These are phyloP conservation scores for Rubia peregrina DNA, from an alignment of 305 asterid species.

Conservation along the genomic window DNA sequence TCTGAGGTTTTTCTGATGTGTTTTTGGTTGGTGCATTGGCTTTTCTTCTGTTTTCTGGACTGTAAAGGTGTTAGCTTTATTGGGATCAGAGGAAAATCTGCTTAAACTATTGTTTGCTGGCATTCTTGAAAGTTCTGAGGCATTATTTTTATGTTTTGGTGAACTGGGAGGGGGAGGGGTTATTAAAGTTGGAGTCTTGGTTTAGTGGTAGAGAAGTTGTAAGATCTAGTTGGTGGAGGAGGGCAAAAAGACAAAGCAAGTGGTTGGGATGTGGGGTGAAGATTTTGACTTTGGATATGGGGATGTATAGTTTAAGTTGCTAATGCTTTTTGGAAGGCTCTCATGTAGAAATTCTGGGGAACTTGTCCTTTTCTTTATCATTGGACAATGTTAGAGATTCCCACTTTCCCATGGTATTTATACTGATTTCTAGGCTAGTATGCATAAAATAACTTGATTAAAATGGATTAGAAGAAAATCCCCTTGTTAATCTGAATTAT, in stretches of 20 bases:
- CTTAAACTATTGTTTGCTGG: slow-evolving; percentile 12
- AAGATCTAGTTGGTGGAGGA: slow-evolving; percentile 19
- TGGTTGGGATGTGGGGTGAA: slow-evolving; percentile 26
- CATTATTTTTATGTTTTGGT: slow-evolving; percentile 15
- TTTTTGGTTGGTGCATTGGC: background rate
- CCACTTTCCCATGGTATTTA: slow-evolving; percentile 13
- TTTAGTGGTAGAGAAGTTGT: slow-evolving; percentile 2
- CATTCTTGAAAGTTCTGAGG: slow-evolving; percentile 11
- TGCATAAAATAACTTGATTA: background rate
- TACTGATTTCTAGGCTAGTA: background rate
- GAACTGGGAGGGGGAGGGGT: slow-evolving; percentile 7
- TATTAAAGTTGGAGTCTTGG: slow-evolving; percentile 7
- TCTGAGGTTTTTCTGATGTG: background rate
- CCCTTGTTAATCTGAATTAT: background rate
- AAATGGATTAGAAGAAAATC: background rate
- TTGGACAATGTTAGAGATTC: slow-evolving; percentile 22
- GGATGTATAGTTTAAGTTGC: slow-evolving; percentile 14
- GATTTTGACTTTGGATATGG: slow-evolving; percentile 24
- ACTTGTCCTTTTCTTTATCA: slow-evolving; percentile 24
- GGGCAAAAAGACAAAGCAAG: slow-evolving; percentile 24
- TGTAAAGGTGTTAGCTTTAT: slow-evolving; percentile 17
- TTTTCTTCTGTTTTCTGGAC: background rate
- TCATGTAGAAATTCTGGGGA: slow-evolving; percentile 16
- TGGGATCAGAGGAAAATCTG: slow-evolving; percentile 32
- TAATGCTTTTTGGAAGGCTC: slow-evolving; percentile 8